phyloP scores from a whole-genome alignment of 345 rosid genomes.

The Gossypium longicalyx region DNA sequence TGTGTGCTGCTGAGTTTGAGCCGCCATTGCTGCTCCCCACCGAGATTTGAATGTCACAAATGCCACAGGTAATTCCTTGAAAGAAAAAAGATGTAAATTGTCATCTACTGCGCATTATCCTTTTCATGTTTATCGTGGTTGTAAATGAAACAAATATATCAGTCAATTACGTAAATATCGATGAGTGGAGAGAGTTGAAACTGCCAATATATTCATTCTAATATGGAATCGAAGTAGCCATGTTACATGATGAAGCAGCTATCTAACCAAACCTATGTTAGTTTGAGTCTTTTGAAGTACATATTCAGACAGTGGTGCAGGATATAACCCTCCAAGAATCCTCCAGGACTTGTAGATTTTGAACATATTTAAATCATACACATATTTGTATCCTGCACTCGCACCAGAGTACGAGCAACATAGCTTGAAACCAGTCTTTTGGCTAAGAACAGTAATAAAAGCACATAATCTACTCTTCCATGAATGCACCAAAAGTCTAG shows the following conservation, averaged over 20 bases:
- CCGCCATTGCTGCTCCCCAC: conserved; percentile 57
- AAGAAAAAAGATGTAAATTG: background rate
- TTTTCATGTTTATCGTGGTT: background rate
- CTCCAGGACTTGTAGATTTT: background rate
- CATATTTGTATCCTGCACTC: background rate
- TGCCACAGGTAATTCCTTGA: conserved; percentile 77
- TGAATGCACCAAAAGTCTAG: background rate
- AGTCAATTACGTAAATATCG: background rate
- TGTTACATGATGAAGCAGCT: background rate
- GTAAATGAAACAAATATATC: background rate
- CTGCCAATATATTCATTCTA: background rate
- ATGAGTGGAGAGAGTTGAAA: background rate
- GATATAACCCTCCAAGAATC: background rate
- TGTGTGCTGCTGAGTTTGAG: conserved; percentile 82
- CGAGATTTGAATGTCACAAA: conserved; percentile 81
- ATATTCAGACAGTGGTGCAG: background rate
- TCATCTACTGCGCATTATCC: background rate
- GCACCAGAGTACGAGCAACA: background rate
- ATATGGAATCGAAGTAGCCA: background rate
- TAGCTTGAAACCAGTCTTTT: background rate
- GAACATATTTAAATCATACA: background rate
- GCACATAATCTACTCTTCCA: background rate
- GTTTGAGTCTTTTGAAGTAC: background rate
- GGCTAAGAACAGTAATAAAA: background rate
- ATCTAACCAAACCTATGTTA: background rate